phyloP scores from a whole-genome alignment of 1,284 basidiomycete species.

The Trichosporon sp. region DNA sequence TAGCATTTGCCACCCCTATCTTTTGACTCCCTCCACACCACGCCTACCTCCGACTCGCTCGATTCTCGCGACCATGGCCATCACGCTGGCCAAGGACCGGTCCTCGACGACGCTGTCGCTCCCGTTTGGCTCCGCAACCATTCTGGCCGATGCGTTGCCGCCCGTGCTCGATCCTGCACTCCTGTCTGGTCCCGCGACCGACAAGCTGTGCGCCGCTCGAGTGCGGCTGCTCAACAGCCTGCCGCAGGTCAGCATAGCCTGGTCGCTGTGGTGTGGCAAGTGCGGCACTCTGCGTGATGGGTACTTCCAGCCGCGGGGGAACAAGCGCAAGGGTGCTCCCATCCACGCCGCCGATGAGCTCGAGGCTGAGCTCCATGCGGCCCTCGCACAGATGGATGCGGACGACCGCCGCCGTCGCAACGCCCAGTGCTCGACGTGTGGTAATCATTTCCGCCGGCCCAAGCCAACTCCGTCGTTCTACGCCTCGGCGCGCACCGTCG shows the following conservation, averaged over 20 bases:
- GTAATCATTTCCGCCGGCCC: conserved; percentile 24
- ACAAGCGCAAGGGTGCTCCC: conserved; percentile 21
- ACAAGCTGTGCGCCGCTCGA: conserved; percentile 30
- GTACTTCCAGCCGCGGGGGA: conserved; percentile 19
- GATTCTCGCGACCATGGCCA: conserved; percentile 10
- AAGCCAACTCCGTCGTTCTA: conserved; percentile 22
- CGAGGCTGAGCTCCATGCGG: conserved; percentile 5
- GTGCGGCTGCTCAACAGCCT: conserved; percentile 28
- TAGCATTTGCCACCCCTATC: conserved; percentile 18
- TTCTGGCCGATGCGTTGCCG: conserved; percentile 20
- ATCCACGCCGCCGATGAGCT: conserved; percentile 20
- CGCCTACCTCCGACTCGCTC: neutral
- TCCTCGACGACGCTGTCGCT: conserved; percentile 15
- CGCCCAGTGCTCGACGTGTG: conserved; percentile 25
- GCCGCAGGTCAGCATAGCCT: conserved; percentile 38
- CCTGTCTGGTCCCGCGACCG: conserved; percentile 19
- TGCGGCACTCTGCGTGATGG: conserved; percentile 39
- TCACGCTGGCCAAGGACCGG: conserved; percentile 18
- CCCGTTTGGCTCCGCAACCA: neutral
- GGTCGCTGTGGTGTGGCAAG: conserved; percentile 39
- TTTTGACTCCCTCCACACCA: conserved; percentile 17
- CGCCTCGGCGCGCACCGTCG: conserved; percentile 25
- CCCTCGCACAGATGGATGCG: conserved; percentile 10
- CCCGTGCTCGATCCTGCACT: conserved; percentile 28
- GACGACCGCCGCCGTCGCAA: conserved; percentile 17